Base-by-base conservation (phyloP, 495 filamentous ascomycete genomes). In the Lasiosphaeria hispida region DNA sequence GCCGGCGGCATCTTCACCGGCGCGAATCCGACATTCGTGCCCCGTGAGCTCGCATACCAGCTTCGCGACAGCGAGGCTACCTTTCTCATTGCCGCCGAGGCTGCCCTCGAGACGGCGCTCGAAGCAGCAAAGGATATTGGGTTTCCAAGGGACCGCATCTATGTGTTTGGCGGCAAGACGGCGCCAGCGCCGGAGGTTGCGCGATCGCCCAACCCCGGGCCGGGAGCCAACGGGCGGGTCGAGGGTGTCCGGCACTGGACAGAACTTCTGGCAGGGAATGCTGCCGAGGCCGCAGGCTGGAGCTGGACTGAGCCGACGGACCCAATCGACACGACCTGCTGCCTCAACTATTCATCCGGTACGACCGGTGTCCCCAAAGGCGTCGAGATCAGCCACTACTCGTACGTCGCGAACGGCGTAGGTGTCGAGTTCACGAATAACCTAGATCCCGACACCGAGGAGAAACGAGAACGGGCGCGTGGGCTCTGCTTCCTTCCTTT, bases 291-390 rank as follows among this genome's bases (percentile, higher is more conserved):
- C 15, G 65, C 74, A 34, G 68, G 64, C 23, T 85, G 77, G 62
- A 68, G 71, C 57, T 76, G 71, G 73, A 36, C 61, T 42, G 75
- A 77, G 37, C 72, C 75, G 0, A 38, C 54, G 4, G 66, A 78
- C 52, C 51, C 77, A 0, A 60, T 53, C 7, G 52, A 53, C 41
- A 71, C 72, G 7, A 64, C 72, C 7, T 77, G 76, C 61, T 78
- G 74, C 44, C 76, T 92, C 52, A 91, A 91, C 63, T 91, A 91
- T 71, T 84, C 79, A 53, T 83, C 79, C 48, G 91, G 91, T 3
- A 96, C 91, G 7, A 95, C 90, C 0, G 91, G 91, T 3, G 76
- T 89, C 6, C 87, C 91, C 11, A 96, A 95, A 67, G 91, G 91
- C 18, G 91, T 93, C 19, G 85, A 88, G 69, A 85, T 94, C 59